Conservation (phyloP, 345 rosid species). For the Dipteronia dyeriana region DNA sequence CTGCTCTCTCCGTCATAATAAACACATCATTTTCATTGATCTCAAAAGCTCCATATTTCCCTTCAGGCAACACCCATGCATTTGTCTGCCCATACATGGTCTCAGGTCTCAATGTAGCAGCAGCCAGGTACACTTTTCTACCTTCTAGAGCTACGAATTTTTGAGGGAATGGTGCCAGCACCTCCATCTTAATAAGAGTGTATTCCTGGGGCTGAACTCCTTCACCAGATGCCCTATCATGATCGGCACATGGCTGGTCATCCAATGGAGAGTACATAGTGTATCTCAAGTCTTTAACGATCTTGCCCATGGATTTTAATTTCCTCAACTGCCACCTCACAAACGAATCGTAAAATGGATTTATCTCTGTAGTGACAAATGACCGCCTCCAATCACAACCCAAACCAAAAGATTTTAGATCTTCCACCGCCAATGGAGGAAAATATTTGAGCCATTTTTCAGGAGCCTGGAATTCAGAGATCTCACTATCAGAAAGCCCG, state of each 20-base stretch:
- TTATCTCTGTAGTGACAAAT: constrained; percentile 79
- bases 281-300: constrained; percentile 79
- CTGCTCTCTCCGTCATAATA: constrained; percentile 72
- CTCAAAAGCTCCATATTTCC: constrained; percentile 91
- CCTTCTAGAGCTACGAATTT: constrained; percentile 72
- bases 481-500: constrained; percentile 73
- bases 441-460: constrained; percentile 75
- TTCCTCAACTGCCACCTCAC: constrained; percentile 95
- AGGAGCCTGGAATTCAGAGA: constrained; percentile 70
- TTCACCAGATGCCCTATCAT: constrained; percentile 93
- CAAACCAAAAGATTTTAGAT: constrained; percentile 82
- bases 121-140: constrained; percentile 73
- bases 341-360: constrained; percentile 77
- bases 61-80: constrained; percentile 96
- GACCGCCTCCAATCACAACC: constrained; percentile 97
- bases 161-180: constrained; percentile 60
- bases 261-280: constrained; percentile 88
- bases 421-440: constrained; percentile 77
- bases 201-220: constrained; percentile 98
- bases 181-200: constrained; percentile 89
- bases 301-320: constrained; percentile 82
- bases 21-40: constrained; percentile 78
- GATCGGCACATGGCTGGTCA: constrained; percentile 97
- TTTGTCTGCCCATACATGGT: constrained; percentile 98
- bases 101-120: constrained; percentile 95